Evolutionary conservation across 176 grass and related monocot species (phyloP).

Genomic region (Eragrostis nindensis): DNA sequence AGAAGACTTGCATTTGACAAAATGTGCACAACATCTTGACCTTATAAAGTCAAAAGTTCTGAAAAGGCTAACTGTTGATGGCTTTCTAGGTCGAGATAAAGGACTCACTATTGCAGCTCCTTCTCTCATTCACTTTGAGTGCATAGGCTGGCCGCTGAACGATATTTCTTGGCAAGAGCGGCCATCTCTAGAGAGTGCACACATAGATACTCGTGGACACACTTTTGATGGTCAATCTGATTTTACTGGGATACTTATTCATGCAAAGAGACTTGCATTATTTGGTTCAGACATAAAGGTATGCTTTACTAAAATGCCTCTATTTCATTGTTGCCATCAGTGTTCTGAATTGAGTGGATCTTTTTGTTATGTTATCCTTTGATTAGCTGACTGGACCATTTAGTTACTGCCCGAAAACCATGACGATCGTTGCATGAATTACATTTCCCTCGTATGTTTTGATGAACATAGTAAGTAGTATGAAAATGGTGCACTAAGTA

Average conservation of each 20-base stretch:
- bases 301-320: no score
- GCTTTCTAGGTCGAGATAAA: not conserved
- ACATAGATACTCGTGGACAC: constrained; percentile 8
- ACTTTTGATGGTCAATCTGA: constrained; percentile 7
- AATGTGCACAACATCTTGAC: constrained; percentile 21
- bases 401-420: no score
- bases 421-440: no score
- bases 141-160: constrained; percentile 10
- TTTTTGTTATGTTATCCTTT: no score
- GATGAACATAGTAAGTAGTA: no score
- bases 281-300: not conserved
- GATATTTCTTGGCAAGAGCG: constrained; percentile 22
- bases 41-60: constrained; percentile 24
- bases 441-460: no score
- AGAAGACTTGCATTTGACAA: constrained; percentile 34
- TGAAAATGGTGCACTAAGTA: no score
- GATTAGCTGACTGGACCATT: no score
- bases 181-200: constrained; percentile 37
- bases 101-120: constrained; percentile 15
- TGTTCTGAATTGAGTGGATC: no score
- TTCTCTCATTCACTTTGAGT: constrained; percentile 34
- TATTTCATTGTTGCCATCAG: no score
- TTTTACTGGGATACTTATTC: not conserved
- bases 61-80: constrained; percentile 36
- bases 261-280: constrained; percentile 1